phyloP scores from a whole-genome alignment of 257 asterid genomes.

The Solanum stenotomum region DNA sequence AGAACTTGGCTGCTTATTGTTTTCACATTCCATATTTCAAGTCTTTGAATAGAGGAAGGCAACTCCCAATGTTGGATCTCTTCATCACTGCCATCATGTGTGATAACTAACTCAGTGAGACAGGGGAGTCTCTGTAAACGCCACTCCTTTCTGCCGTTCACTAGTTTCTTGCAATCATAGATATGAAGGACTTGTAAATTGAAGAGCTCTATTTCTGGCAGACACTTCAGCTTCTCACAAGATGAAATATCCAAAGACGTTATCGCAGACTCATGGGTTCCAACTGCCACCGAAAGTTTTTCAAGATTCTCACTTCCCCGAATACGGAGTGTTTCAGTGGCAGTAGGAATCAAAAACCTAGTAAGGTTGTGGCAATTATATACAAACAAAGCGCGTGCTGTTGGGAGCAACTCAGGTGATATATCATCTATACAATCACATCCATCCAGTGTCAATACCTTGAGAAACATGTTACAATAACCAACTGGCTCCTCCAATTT shows the following conservation, averaged over 20 bases:
- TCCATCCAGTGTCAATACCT: fast-evolving
- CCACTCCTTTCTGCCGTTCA: not conserved
- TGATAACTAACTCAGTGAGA: too few relatives aligned
- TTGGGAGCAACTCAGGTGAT: not conserved
- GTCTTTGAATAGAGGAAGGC: not conserved
- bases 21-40: fast-evolving
- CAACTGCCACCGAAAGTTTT: not conserved
- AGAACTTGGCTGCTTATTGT: too few relatives aligned
- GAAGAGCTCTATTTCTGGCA: conserved; percentile 1
- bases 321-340: not conserved
- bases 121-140: not conserved
- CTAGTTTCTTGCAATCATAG: not conserved
- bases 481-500: not conserved
- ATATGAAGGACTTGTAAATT: fast-evolving
- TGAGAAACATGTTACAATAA: not conserved
- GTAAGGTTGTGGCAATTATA: fast-evolving
- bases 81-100: too few relatives aligned
- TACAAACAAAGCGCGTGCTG: fast-evolving
- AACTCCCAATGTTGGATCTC: not conserved
- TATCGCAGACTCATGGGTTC: not conserved
- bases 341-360: not conserved
- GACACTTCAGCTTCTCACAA: not conserved
- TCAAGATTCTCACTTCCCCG: not conserved
- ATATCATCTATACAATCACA: not conserved
- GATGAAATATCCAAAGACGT: fast-evolving